A percentile compares a stretch with the other conserved stretches of the same genome.
Conservation (phyloP, 495 filamentous ascomycete species). For the Trichoderma reesei region DNA sequence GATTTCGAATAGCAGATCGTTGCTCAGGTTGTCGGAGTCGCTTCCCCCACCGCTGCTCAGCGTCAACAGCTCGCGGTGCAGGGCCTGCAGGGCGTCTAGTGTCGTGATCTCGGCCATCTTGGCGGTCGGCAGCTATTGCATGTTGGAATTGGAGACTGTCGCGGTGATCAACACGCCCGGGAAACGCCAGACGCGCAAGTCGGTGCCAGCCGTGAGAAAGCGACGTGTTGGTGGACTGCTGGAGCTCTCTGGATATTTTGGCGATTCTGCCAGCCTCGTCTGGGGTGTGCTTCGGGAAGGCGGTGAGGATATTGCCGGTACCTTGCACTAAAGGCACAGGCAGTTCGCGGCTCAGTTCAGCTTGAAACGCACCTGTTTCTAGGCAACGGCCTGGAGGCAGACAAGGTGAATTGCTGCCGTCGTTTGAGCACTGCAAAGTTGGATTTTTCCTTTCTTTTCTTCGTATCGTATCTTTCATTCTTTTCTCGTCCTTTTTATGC, state of each 20-base stretch:
- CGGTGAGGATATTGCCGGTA: constrained; percentile 16
- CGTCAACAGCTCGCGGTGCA: constrained; percentile 68
- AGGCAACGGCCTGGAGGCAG: neutral
- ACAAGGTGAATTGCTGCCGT: neutral
- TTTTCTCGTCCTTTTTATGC: too few species aligned
- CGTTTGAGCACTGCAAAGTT: neutral
- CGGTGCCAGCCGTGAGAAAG: constrained; percentile 3
- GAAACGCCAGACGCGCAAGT: neutral
- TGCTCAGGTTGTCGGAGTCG: constrained; percentile 51
- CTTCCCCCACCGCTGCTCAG: constrained; percentile 50
- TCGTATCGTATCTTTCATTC: neutral
- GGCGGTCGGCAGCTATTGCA: constrained; percentile 19
- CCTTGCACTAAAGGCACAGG: neutral
- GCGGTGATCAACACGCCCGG: neutral
- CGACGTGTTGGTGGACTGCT: constrained; percentile 2
- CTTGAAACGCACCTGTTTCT: neutral
- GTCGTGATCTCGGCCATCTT: constrained; percentile 56
- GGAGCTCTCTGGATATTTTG: constrained; percentile 4
- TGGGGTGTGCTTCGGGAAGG: neutral
- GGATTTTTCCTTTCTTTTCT: neutral
- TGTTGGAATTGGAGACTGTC: constrained; percentile 6
- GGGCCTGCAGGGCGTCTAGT: constrained; percentile 59
- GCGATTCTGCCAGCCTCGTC: neutral
- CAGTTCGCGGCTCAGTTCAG: neutral
- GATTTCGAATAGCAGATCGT: constrained; percentile 54